These are phyloP conservation scores for Rhizopogon vulgaris DNA, from an alignment of 768 basidiomycete genomes.

Conservation along the genomic window DNA sequence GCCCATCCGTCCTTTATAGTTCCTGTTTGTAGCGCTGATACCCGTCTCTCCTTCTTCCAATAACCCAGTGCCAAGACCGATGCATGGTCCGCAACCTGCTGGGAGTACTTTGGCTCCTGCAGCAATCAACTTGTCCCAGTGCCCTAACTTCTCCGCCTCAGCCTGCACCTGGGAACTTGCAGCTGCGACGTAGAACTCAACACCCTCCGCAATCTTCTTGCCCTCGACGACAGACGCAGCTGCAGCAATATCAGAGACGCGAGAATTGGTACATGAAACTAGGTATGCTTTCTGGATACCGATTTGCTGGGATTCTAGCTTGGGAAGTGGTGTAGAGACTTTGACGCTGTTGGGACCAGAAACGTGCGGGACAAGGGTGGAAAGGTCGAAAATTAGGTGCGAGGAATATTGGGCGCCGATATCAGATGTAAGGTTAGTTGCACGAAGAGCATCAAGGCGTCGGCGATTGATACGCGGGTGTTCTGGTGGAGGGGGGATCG, in stretches of 20 bases:
- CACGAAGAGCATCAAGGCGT: constrained; percentile 62
- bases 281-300: constrained; percentile 96
- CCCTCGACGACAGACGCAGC: constrained; percentile 88
- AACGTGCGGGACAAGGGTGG: constrained; percentile 90
- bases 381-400: constrained; percentile 87
- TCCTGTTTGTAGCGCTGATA: constrained; percentile 97
- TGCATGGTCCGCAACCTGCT: constrained; percentile 96
- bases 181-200: constrained; percentile 97
- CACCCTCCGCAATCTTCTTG: constrained; percentile 74
- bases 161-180: constrained; percentile 89
- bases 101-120: constrained; percentile 91
- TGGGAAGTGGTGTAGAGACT: constrained; percentile 86
- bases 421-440: constrained; percentile 59
- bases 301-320: constrained; percentile 67
- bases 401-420: constrained; percentile 74
- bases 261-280: constrained; percentile 96
- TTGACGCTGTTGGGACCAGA: constrained; percentile 99
- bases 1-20: constrained; percentile 99
- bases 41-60: constrained; percentile 93
- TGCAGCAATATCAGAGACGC: constrained; percentile 88
- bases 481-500: constrained; percentile 65
- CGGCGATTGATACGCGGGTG: constrained; percentile 83
- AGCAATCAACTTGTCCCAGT: constrained; percentile 83
- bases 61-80: constrained; percentile 89
- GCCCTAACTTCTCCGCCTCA: constrained; percentile 77